Evolutionary conservation across 495 filamentous ascomycete species (phyloP), one percentile per base, ranked within the genome.

Genomic region (Podospora pseudopauciseta): DNA sequence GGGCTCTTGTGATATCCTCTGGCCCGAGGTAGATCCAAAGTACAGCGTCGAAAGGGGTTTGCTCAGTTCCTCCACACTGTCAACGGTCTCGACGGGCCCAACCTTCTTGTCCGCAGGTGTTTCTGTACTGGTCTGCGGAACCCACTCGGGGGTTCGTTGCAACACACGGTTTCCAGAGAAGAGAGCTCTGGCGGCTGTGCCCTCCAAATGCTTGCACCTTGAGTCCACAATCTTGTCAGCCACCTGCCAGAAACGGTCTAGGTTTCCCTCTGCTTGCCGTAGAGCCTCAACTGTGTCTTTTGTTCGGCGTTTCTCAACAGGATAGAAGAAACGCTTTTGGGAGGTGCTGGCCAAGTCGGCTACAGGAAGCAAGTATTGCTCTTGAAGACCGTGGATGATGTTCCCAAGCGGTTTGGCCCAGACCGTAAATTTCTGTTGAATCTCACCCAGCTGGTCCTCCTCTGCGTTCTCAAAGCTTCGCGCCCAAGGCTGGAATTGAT

Each of bases 401-500:
- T 66, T 5, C 0, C 16, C 56, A 72, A 67, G 74, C 0, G 55
- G 2, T 2, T 58, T 64, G 18, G 65, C 77, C 5, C 62, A 53
- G 18, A 74, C 30, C 0, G 44, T 34, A 61, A 68, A 81, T 1
- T 79, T 75, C 15, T 44, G 23, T 18, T 67, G 56, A 44, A 71
- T 60, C 16, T 62, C 65, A 0, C 80, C 71, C 23, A 76, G 60
- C 23, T 63, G 61, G 0, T 77, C 55, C 9, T 59, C 66, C 7
- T 66, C 28, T 15, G 71, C 68, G 19, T 27, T 54, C 27, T 81
- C 75, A 26, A 84, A 82, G 0, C 65, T 70, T 15, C 65, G 64
- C n/a, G 81, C 83, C 80, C 84, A 85, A 0, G 85, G 84, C 23
- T 82, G 80, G 72, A 77, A 85, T 9, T 81, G 67, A 4, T 80